phyloP scores from a whole-genome alignment of 805 yeast genomes.

The Teunomyces stri region DNA sequence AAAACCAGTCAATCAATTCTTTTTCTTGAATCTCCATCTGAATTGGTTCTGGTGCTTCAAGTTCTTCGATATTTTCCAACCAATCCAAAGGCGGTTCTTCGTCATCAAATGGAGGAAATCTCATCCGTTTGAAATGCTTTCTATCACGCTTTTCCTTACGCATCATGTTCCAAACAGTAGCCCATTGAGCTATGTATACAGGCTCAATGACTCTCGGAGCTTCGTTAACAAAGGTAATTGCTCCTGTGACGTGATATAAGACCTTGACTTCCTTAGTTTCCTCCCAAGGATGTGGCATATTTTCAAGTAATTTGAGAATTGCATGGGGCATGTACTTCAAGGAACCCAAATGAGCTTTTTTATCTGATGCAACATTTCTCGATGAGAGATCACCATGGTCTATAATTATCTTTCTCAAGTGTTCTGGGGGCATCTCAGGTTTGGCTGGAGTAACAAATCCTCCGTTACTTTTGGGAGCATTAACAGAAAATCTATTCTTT shows the following conservation, averaged over 20 bases:
- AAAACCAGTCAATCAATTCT: constrained; percentile 74
- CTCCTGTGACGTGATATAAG: constrained; percentile 87
- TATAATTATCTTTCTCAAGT: constrained; percentile 75
- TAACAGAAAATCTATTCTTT: constrained; percentile 48
- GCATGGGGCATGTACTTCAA: constrained; percentile 96
- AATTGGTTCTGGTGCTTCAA: constrained; percentile 72
- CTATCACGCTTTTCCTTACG: constrained; percentile 91
- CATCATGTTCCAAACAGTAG: constrained; percentile 89
- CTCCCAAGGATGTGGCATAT: constrained; percentile 99
- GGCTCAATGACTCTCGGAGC: constrained; percentile 90
- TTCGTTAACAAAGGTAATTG: constrained; percentile 93
- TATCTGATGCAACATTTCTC: constrained; percentile 75
- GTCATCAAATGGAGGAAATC: constrained; percentile 95
- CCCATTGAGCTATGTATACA: constrained; percentile 93
- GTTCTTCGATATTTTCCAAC: constrained; percentile 72
- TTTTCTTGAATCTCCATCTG: constrained; percentile 57
- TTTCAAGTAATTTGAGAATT: constrained; percentile 79
- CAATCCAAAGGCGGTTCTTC: constrained; percentile 91
- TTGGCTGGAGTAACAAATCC: constrained; percentile 59
- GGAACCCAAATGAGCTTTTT: constrained; percentile 84
- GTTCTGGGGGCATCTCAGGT: constrained; percentile 91
- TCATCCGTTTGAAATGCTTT: constrained; percentile 83
- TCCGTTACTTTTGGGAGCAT: constrained; percentile 26
- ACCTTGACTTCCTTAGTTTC: constrained; percentile 79
- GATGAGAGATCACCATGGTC: constrained; percentile 86